A percentile compares a stretch with the other conserved stretches of the same genome.
Conservation (phyloP, 2,329 filamentous ascomycete genomes). For the Fusarium oligoseptatum region DNA sequence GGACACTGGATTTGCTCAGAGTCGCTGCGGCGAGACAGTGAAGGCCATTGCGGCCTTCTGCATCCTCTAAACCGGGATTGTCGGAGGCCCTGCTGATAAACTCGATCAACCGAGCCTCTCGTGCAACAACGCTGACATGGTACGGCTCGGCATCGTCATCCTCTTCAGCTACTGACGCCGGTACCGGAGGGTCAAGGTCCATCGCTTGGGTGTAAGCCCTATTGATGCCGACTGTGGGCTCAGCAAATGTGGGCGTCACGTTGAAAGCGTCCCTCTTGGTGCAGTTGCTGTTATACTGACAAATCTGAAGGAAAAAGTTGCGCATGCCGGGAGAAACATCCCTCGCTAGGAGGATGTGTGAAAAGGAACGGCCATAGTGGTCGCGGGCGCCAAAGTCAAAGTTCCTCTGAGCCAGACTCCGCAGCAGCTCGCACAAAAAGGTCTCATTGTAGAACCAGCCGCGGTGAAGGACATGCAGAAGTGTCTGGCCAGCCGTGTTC, state of each 20-base stretch:
- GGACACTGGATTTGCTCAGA: constrained; percentile 56
- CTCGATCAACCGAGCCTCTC: constrained; percentile 42
- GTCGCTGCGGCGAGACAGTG: constrained; percentile 70
- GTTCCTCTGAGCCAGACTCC: constrained; percentile 26
- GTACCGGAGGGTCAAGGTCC: constrained; percentile 44
- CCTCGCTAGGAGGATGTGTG: constrained; percentile 58
- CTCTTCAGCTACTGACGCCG: constrained; percentile 2
- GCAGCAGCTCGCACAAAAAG: constrained; percentile 48
- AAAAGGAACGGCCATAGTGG: constrained; percentile 66
- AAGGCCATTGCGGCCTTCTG: constrained; percentile 66
- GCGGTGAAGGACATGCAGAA: constrained; percentile 59
- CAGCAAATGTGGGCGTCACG: constrained; percentile 39
- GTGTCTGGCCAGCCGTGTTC: constrained; percentile 64
- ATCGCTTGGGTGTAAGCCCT: constrained; percentile 23
- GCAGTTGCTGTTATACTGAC: constrained; percentile 47
- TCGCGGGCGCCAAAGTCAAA: constrained; percentile 57
- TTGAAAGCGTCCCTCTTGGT: constrained; percentile 65
- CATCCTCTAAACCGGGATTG: constrained; percentile 44
- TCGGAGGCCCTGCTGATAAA: constrained; percentile 31
- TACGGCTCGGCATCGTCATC: constrained; percentile 9
- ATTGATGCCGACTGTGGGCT: constrained; percentile 14
- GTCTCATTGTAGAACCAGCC: constrained; percentile 51
- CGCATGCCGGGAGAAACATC: constrained; percentile 51
- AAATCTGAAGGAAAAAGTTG: constrained; percentile 41
- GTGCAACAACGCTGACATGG: constrained; percentile 13